These are phyloP conservation scores for Remersonia thermophila DNA, from an alignment of 2,329 filamentous ascomycete species.

Conservation along the genomic window DNA sequence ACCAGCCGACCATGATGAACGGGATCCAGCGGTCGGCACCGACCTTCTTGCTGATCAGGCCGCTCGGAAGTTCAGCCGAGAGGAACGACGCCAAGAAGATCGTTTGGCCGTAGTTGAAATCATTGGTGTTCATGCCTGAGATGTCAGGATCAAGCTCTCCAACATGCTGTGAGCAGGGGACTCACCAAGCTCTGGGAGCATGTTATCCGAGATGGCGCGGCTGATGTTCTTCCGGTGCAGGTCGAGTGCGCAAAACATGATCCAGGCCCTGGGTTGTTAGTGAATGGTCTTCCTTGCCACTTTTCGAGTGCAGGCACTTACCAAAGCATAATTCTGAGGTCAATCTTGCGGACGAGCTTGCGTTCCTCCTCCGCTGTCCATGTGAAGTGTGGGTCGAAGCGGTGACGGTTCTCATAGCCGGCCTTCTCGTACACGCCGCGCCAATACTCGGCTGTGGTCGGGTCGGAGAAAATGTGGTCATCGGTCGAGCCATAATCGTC, in stretches of 20 bases:
- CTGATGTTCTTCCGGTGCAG: slow-evolving; percentile 22
- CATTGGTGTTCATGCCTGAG: slow-evolving; percentile 23
- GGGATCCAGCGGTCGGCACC: slow-evolving; percentile 38
- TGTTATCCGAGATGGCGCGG: slow-evolving; percentile 21
- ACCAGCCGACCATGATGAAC: slow-evolving; percentile 26
- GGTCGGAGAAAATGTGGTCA: slow-evolving; percentile 32
- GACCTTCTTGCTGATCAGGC: slow-evolving; percentile 37
- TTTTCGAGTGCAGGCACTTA: not conserved
- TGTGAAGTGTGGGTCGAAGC: slow-evolving; percentile 43
- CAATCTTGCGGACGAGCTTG: slow-evolving; percentile 38
- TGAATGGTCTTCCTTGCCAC: not conserved
- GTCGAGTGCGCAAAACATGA: slow-evolving; percentile 19
- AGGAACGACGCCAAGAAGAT: slow-evolving; percentile 36
- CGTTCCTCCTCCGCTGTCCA: slow-evolving; percentile 43
- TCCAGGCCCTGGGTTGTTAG: slow-evolving; percentile 9
- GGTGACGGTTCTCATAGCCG: slow-evolving; percentile 47
- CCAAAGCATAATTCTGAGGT: slow-evolving; percentile 24
- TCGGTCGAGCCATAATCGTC: not conserved
- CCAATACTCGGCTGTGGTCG: slow-evolving; percentile 41
- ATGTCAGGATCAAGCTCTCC: slow-evolving; percentile 20
- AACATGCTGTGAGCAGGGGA: not conserved
- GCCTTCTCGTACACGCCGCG: slow-evolving; percentile 41
- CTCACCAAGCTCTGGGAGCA: slow-evolving; percentile 14
- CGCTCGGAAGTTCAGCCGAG: slow-evolving; percentile 38
- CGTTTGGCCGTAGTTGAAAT: slow-evolving; percentile 34